These are phyloP conservation scores for Ambrosia trifida DNA, from an alignment of 129 eudicot genomes.

Conservation along the genomic window DNA sequence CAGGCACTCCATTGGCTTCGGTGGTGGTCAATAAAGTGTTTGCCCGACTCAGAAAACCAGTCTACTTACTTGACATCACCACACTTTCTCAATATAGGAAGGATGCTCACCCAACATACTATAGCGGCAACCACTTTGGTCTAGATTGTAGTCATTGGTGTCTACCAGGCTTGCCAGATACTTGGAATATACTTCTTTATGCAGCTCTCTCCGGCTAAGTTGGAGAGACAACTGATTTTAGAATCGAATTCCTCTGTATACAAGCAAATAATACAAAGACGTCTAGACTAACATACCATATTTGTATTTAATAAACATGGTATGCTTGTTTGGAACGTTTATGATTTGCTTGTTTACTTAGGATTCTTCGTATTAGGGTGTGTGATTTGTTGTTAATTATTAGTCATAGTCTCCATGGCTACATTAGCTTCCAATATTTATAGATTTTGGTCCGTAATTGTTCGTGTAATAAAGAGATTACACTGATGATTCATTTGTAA, in stretches of 20 bases:
- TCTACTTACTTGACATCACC: conserved; percentile 67
- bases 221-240: neutral
- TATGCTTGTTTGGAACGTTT: neutral
- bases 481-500: conserved; percentile 27
- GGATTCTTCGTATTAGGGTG: conserved; percentile 17
- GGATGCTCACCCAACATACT: conserved; percentile 68
- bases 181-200: conserved; percentile 80
- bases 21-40: conserved; percentile 66
- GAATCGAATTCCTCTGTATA: conserved; percentile 19
- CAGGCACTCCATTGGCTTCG: conserved; percentile 53
- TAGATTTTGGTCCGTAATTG: conserved; percentile 26
- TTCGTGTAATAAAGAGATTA: conserved; percentile 22
- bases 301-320: neutral
- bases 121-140: conserved; percentile 55
- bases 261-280: conserved; percentile 19
- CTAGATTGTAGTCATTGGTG: conserved; percentile 96
- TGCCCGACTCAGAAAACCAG: conserved; percentile 64
- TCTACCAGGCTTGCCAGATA: conserved; percentile 89
- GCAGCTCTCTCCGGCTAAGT: conserved; percentile 52
- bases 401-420: conserved; percentile 36
- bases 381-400: conserved; percentile 28
- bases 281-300: neutral
- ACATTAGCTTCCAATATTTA: conserved; percentile 22
- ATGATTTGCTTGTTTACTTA: conserved; percentile 12
- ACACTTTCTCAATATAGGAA: conserved; percentile 66